Percentiles rank a stretch among this genome's conserved stretches.
phyloP scores from a whole-genome alignment of 106 monocot genomes.

The Vanilla planifolia region DNA sequence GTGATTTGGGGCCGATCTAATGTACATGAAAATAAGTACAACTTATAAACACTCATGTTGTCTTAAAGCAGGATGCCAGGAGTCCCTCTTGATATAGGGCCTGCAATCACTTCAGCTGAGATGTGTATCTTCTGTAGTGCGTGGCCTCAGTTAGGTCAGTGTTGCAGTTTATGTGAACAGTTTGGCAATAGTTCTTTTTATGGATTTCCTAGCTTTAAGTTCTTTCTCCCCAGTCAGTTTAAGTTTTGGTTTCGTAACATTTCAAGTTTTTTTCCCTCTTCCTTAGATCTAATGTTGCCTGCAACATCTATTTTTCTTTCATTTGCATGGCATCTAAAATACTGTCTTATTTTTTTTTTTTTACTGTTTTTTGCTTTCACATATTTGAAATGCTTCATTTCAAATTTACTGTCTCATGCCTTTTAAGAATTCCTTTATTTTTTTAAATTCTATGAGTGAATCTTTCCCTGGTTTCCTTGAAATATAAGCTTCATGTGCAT shows the following conservation, averaged over 20 bases:
- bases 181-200: conserved; percentile 11
- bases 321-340: too few relatives aligned
- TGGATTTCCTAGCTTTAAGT: conserved; percentile 5
- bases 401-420: too few relatives aligned
- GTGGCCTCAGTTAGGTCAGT: conserved; percentile 62
- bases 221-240: conserved; percentile 7
- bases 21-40: conserved; percentile 18
- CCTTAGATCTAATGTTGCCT: too few relatives aligned
- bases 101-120: conserved; percentile 54
- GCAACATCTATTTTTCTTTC: too few relatives aligned
- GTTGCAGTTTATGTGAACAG: conserved; percentile 39
- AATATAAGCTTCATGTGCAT: too few relatives aligned
- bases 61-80: conserved; percentile 55
- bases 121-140: conserved; percentile 42
- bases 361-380: too few relatives aligned
- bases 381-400: too few relatives aligned
- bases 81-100: conserved; percentile 43
- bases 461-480: too few relatives aligned
- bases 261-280: too few relatives aligned
- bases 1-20: conserved; percentile 29
- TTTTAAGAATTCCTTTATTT: too few relatives aligned
- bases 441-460: too few relatives aligned
- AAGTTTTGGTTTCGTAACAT: not conserved
- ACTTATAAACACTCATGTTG: conserved; percentile 57
- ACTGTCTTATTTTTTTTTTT: too few relatives aligned